Evolutionary conservation across 768 basidiomycete species (phyloP), one percentile per base, ranked within the genome.

Genomic region (Lactarius psammicola): DNA sequence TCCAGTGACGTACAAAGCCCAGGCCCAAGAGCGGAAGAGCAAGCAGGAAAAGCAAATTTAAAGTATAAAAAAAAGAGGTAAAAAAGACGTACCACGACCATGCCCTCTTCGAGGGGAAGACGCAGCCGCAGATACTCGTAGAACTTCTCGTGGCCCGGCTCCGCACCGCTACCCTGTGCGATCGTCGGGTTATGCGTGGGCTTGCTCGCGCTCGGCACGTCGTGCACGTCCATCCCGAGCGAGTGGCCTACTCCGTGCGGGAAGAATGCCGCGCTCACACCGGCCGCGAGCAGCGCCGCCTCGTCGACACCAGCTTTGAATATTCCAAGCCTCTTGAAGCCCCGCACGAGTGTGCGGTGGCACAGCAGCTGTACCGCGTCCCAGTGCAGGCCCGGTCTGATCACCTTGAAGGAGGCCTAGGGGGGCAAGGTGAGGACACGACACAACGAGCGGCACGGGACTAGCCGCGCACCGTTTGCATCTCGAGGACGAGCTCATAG

Each of bases 171-270:
- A 26, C 49, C 49, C n/a, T 26, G 75, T 44, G 67, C 72, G 65
- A 86, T 81, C 2, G 84, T 87, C 0, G 78, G 77, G 70, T 85
- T 88, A 17, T 78, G 76, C 10, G 64, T 74, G 20, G 89, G 92
- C 73, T 87, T 92, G 75, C 84, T 90, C 20, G 89, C 88, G 56
- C 82, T 85, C 0, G 93, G 90, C 1, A 90, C 92, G 71, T 97
- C 95, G 73, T 96, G 96, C 2, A 98, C 94, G 74, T 98, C 96
- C 76, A 98, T 80, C 13, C 96, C 96, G 49, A 98, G 79, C 7
- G 90, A 90, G 74, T 98, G 95, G 0, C 94, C 94, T 44, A 90
- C 79, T 4, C 95, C 96, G 72, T 98, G 95, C 11, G 95, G 95
- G 84, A 92, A 98, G 81, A 98, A 98, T 0, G 93, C 92, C 1